These are phyloP conservation scores for Plantago elongata DNA, from an alignment of 257 asterid species.

Conservation along the genomic window DNA sequence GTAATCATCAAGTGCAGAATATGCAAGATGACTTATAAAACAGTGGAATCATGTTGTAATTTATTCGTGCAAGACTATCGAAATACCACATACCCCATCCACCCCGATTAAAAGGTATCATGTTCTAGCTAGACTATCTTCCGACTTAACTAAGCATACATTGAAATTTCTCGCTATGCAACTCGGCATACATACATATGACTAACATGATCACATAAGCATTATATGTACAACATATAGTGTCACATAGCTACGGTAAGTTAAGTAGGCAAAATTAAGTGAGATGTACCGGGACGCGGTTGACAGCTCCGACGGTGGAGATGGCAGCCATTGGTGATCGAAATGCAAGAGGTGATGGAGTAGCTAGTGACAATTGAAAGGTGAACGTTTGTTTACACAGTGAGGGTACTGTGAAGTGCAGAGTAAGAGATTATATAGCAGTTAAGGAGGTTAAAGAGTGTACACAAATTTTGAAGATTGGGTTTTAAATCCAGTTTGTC, in stretches of 20 bases:
- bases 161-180: no score
- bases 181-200: no score
- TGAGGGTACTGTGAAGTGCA: not conserved
- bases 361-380: not conserved
- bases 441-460: slow-evolving; percentile 26
- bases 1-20: no score
- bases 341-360: slow-evolving; percentile 1
- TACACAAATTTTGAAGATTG: slow-evolving; percentile 31
- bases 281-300: slow-evolving; percentile 52
- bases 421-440: slow-evolving; percentile 23
- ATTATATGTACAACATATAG: no score
- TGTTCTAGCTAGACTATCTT: no score
- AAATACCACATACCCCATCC: no score
- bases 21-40: no score
- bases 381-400: not conserved
- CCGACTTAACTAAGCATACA: no score
- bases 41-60: no score
- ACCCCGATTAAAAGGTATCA: no score
- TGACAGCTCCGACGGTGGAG: slow-evolving; percentile 73
- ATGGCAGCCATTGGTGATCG: slow-evolving; percentile 52
- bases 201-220: no score
- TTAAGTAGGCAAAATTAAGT: not conserved
- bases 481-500: slow-evolving; percentile 33
- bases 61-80: no score
- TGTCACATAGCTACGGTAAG: not conserved